A percentile compares a stretch with the other conserved stretches of the same genome.
Evolutionary conservation across 2,329 filamentous ascomycete species (phyloP).

Genomic region (Talaromyces verruculosus): DNA sequence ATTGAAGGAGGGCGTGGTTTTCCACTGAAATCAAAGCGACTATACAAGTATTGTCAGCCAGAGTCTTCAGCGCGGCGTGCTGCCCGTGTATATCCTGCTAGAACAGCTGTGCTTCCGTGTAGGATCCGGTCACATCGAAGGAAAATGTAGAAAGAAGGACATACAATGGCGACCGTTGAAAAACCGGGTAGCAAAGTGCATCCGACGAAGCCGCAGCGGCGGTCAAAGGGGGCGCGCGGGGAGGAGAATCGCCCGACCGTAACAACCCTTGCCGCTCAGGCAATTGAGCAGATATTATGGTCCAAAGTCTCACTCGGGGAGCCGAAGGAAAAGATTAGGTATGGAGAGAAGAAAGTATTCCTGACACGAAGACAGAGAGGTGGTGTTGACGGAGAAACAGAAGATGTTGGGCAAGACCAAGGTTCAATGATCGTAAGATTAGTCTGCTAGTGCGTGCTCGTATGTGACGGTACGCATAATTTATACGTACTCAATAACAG

Average conservation of each 20-base stretch:
- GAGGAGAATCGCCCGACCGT: constrained; percentile 14
- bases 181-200: constrained; percentile 8
- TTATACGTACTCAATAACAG: not conserved
- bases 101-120: not conserved
- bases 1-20: constrained; percentile 3
- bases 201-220: constrained; percentile 20
- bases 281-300: not conserved
- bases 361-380: constrained; percentile 19
- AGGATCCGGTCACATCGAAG: not conserved
- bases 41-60: not conserved
- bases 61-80: not conserved
- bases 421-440: constrained; percentile 10
- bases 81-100: not conserved
- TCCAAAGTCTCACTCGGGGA: not conserved
- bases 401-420: not conserved
- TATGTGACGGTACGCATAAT: not conserved
- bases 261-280: constrained; percentile 18
- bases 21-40: not conserved
- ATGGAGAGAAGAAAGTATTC: constrained; percentile 8
- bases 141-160: not conserved
- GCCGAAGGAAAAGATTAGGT: not conserved
- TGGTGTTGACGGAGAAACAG: constrained; percentile 8
- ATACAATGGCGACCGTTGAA: constrained; percentile 9
- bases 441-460: not conserved
- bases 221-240: constrained; percentile 20